Conservation (phyloP, 2,329 filamentous ascomycete genomes). For the Venturia aucupariae region DNA sequence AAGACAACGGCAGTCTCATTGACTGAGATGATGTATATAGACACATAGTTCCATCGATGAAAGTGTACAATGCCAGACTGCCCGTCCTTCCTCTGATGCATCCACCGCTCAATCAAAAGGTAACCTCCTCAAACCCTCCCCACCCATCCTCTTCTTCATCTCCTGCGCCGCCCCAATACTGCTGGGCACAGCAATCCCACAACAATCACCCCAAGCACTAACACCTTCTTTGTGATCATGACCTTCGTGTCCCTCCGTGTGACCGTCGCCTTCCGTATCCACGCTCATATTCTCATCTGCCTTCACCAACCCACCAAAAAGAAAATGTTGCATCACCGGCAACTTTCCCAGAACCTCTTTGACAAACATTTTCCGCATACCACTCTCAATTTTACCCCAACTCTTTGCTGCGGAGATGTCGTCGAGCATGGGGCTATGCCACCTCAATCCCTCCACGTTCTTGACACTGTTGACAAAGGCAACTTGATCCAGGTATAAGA, state of each 20-base stretch:
- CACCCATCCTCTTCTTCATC: slow-evolving; percentile 61
- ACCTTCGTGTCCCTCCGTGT: slow-evolving; percentile 35
- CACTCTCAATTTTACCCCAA: slow-evolving; percentile 87
- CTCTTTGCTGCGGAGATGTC: slow-evolving; percentile 86
- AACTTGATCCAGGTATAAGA: slow-evolving; percentile 86
- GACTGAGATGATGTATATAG: no score
- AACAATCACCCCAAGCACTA: slow-evolving; percentile 83
- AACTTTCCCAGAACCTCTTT: slow-evolving; percentile 87
- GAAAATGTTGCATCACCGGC: slow-evolving; percentile 96
- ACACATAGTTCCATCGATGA: no score
- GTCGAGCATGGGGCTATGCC: slow-evolving; percentile 97
- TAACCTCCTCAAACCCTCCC: slow-evolving; percentile 57
- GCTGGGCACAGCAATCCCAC: slow-evolving; percentile 94
- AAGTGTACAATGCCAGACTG: no score
- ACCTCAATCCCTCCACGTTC: slow-evolving; percentile 84
- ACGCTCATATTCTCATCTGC: slow-evolving; percentile 74
- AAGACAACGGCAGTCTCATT: no score
- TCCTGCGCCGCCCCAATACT: slow-evolving; percentile 86
- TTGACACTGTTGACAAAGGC: slow-evolving; percentile 93
- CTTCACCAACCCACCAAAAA: slow-evolving; percentile 80
- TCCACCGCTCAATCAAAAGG: slow-evolving; percentile 58
- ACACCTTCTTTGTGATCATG: slow-evolving; percentile 36
- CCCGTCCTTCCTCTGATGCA: no score
- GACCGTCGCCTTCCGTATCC: slow-evolving; percentile 45
- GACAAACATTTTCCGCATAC: slow-evolving; percentile 95